Percentiles rank a stretch among this genome's conserved stretches.
Conservation (phyloP, 176 grass and related monocot species). For the Carex kokanica region DNA sequence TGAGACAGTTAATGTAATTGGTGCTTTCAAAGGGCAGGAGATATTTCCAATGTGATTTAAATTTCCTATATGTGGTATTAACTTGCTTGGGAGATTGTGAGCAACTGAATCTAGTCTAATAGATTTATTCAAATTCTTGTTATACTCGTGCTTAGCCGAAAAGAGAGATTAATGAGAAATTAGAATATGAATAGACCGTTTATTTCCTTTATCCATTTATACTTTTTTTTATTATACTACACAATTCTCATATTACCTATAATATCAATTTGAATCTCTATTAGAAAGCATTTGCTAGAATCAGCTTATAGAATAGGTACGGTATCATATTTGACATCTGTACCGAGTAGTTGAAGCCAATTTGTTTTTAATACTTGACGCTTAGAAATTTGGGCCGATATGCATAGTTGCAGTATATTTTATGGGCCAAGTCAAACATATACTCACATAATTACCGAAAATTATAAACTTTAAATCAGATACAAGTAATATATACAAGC, state of each 20-base stretch:
- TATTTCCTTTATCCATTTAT: background rate
- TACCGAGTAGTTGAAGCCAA: background rate
- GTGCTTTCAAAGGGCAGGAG: background rate
- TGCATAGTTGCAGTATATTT: background rate
- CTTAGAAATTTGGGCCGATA: background rate
- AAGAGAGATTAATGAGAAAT: background rate
- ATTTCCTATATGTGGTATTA: background rate
- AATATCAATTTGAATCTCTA: no score
- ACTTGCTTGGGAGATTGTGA: conserved; percentile 4
- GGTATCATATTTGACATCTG: background rate
- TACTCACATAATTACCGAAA: background rate
- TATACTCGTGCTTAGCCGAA: background rate
- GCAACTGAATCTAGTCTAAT: background rate
- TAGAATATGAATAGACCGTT: background rate
- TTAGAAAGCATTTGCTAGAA: no score
- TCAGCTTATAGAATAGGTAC: background rate
- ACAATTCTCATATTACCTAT: no score
- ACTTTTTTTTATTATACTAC: no score
- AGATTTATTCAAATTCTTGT: no score
- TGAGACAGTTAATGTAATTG: background rate
- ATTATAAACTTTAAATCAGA: background rate
- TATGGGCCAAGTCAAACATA: background rate
- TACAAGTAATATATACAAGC: background rate
- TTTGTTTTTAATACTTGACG: background rate
- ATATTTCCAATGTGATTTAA: background rate